These are phyloP conservation scores for Pseudogymnoascus destructans DNA, from an alignment of 2,329 filamentous ascomycete genomes.

Conservation along the genomic window DNA sequence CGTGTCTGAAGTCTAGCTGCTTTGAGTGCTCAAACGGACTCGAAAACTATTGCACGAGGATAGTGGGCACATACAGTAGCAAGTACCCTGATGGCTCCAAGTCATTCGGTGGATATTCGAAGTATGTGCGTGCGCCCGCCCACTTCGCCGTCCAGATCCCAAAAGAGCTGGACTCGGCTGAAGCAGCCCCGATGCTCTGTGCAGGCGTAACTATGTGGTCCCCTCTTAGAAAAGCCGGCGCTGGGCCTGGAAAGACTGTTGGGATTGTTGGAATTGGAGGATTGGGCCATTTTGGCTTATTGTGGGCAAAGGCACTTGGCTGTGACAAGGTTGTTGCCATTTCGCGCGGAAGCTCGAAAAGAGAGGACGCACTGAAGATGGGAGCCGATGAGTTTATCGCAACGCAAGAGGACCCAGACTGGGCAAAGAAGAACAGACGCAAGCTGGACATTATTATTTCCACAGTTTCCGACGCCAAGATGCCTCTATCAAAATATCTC, in stretches of 20 bases:
- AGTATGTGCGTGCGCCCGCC: conserved; percentile 33
- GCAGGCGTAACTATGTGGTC: conserved; percentile 63
- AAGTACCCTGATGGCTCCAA: conserved; percentile 24
- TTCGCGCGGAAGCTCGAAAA: conserved; percentile 46
- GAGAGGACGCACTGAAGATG: conserved; percentile 44
- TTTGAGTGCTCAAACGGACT: conserved; percentile 37
- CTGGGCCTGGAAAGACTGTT: conserved; percentile 57
- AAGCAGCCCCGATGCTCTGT: conserved; percentile 59
- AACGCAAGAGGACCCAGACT: conserved; percentile 42
- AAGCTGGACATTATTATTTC: conserved; percentile 46
- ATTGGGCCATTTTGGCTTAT: conserved; percentile 58
- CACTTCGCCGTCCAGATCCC: conserved; percentile 50
- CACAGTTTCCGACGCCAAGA: conserved; percentile 42
- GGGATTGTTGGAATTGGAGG: conserved; percentile 63
- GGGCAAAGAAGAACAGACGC: conserved; percentile 40
- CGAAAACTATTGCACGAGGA: conserved; percentile 31
- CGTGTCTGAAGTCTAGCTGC: conserved; percentile 34
- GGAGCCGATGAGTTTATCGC: conserved; percentile 45
- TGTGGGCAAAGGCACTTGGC: conserved; percentile 58
- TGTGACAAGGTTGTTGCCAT: conserved; percentile 53
- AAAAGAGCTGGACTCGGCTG: conserved; percentile 35
- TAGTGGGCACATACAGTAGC: conserved; percentile 34
- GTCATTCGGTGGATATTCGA: conserved; percentile 38
- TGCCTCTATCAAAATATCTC: conserved; percentile 52
- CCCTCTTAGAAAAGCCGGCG: conserved; percentile 52